phyloP scores from a whole-genome alignment of 352 stramenopile genomes.

The Pythium dissotocum region DNA sequence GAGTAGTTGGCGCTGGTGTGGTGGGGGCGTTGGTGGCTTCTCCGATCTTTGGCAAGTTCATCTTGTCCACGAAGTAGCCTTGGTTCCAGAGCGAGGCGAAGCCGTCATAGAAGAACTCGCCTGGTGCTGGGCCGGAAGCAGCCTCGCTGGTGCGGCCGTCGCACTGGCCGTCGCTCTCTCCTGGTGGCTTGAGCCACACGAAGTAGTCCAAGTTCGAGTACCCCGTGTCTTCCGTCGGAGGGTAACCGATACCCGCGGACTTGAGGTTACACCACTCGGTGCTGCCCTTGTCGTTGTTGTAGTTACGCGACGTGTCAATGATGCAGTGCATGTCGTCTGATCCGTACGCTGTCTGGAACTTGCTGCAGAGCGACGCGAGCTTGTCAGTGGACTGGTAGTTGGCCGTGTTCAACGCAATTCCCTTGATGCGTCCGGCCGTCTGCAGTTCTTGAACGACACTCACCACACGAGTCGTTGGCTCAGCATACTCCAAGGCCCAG shows the following conservation, averaged over 20 bases:
- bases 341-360: conserved; percentile 51
- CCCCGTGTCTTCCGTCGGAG: conserved; percentile 53
- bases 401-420: conserved; percentile 64
- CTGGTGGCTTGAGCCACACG: conserved; percentile 67
- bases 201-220: conserved; percentile 62
- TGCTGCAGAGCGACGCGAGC: conserved; percentile 37
- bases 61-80: conserved; percentile 57
- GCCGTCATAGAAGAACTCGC: conserved; percentile 53
- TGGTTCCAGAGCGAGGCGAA: conserved; percentile 72
- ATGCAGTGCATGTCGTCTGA: conserved; percentile 41
- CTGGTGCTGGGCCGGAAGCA: conserved; percentile 39
- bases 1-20: conserved; percentile 3
- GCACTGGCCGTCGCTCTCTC: conserved; percentile 67
- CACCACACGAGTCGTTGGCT: conserved; percentile 30
- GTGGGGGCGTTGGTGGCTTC: background rate
- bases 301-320: conserved; percentile 68
- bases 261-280: conserved; percentile 75
- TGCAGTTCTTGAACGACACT: conserved; percentile 37
- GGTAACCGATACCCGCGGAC: conserved; percentile 50
- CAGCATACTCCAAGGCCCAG: conserved; percentile 44
- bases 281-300: conserved; percentile 21
- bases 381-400: conserved; percentile 57
- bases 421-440: conserved; percentile 30
- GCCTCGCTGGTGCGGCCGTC: conserved; percentile 37
- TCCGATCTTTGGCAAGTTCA: conserved; percentile 15